Evolutionary conservation across 2,329 filamentous ascomycete species (phyloP), one percentile per base, ranked within the genome.

Genomic region (Colletotrichum agaves): DNA sequence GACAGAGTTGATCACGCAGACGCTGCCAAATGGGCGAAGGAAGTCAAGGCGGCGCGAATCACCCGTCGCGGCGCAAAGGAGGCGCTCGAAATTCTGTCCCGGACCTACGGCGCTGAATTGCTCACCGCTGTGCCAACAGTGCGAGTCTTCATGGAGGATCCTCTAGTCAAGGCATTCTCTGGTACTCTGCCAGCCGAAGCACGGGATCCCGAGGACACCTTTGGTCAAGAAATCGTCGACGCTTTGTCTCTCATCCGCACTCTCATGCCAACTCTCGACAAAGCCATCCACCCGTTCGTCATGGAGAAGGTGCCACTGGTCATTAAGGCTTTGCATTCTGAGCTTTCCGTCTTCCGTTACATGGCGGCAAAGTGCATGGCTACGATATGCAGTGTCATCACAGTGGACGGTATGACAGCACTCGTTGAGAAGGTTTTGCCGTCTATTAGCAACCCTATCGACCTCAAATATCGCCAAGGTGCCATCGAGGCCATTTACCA

Each of bases 361-460:
- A 96, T 95, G 80, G 96, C 96, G 23, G 96, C 96, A 0, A 99
- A 99, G 78, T 98, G 96, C 76, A 89, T 99, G 77, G 97, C 96
- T 8, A 99, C 96, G 1, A 91, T 98, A 49, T 99, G 97, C 84
- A 99, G 95, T 76, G 92, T 98, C 72, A 97, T 99, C 73, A 93
- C 93, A 0, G 91, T 98, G 5, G 91, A 97, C 70, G 96, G 93
- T 59, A 98, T 99, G 90, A 99, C 95, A 0, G 94, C 95, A 76
- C 84, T 99, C 21, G 96, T 99, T 0, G 93, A 98, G 78, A 92
- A 93, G 75, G 93, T 99, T 10, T 80, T 99, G 49, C 96, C 96
- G 5, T 93, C 93, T 2, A 97, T 98, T 78, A 96, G 86, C 81
- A 98, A 98, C 73, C 91, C 93, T 1, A 81, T 97, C 67, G 95